Evolutionary conservation across 192 early-diverging fungal genomes (phyloP).

Genomic region (Diversispora epigaea): DNA sequence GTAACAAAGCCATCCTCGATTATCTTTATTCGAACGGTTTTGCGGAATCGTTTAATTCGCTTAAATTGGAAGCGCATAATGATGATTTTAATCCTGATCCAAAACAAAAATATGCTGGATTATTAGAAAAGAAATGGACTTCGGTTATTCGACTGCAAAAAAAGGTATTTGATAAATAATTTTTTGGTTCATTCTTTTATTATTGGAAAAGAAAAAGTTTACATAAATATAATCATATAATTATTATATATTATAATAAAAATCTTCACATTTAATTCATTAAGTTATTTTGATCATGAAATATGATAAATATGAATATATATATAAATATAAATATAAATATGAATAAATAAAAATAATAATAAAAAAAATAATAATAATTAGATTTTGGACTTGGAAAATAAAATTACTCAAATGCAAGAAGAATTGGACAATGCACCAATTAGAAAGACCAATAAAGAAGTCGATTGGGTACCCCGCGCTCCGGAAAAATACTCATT

Average conservation of each 20-base stretch:
- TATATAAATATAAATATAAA: too few species aligned
- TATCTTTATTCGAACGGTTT: slow-evolving; percentile 81
- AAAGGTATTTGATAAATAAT: slow-evolving; percentile 52
- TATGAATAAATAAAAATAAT: background rate
- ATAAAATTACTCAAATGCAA: slow-evolving; percentile 73
- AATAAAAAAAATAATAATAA: background rate
- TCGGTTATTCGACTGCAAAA: slow-evolving; percentile 92
- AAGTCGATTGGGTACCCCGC: slow-evolving; percentile 80
- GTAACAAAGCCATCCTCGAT: slow-evolving; percentile 82
- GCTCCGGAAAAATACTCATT: slow-evolving; percentile 74
- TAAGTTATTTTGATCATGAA: slow-evolving; percentile 3
- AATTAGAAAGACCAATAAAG: slow-evolving; percentile 49
- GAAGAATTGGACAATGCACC: slow-evolving; percentile 68
- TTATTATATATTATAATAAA: too few species aligned
- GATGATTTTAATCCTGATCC: slow-evolving; percentile 70
- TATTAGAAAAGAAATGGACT: slow-evolving; percentile 93
- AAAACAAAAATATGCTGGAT: slow-evolving; percentile 74
- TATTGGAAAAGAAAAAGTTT: too few species aligned
- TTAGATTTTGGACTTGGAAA: slow-evolving; percentile 91
- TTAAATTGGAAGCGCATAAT: slow-evolving; percentile 72
- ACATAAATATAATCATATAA: too few species aligned
- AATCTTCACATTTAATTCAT: background rate
- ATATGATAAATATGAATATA: too few species aligned
- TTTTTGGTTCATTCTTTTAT: background rate
- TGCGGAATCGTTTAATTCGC: slow-evolving; percentile 61